Evolutionary conservation across 306 rosid genomes (phyloP).

Genomic region (Gillenia trifoliata): DNA sequence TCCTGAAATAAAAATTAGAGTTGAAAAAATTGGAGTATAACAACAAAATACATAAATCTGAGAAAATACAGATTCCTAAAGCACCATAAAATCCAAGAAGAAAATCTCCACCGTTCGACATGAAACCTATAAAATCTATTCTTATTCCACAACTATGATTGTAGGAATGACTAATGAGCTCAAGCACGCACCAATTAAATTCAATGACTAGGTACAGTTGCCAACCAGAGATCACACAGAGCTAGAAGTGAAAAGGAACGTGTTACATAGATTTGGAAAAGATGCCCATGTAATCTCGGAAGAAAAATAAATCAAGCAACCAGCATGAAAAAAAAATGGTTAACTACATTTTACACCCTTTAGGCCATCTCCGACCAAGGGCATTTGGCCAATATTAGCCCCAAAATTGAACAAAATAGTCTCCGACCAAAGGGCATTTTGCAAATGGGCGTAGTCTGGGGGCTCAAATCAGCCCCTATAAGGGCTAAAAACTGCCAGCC

Average conservation of each 20-base stretch:
- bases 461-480: no score
- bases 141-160: neutral
- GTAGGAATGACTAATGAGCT: neutral
- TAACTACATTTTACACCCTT: no score
- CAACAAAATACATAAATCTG: neutral
- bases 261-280: neutral
- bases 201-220: neutral
- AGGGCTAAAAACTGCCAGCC: no score
- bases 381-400: no score
- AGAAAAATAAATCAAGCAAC: neutral
- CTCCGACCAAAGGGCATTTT: no score
- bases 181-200: neutral
- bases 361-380: no score
- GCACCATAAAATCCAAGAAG: neutral
- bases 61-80: neutral
- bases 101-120: neutral
- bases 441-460: no score
- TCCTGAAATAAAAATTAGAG: conserved; percentile 46
- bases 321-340: neutral
- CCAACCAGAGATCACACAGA: neutral
- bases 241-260: neutral
- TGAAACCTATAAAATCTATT: neutral
- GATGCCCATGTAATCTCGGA: neutral
- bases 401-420: no score
- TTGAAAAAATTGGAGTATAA: conserved; percentile 12